Percentiles rank a stretch among this genome's conserved stretches.
phyloP scores from a whole-genome alignment of 495 filamentous ascomycete species.

The Penicillium mononematosum region DNA sequence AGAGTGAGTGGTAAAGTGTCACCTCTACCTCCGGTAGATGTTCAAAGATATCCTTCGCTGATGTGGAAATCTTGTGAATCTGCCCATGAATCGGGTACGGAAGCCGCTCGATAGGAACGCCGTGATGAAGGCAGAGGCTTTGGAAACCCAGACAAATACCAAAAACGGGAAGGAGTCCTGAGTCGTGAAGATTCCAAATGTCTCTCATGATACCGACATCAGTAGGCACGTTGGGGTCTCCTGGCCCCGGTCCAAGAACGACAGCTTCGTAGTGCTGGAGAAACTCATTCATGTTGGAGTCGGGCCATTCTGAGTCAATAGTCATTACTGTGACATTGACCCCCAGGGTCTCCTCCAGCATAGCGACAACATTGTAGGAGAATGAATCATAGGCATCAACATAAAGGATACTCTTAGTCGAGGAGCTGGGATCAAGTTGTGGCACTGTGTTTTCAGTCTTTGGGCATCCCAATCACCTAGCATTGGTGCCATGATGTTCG shows the following conservation, averaged over 20 bases:
- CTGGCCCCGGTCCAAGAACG: slow-evolving; percentile 79
- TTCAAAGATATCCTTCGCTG: slow-evolving; percentile 50
- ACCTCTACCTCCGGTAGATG: slow-evolving; percentile 60
- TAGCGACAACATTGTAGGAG: slow-evolving; percentile 84
- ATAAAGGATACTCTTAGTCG: slow-evolving; percentile 64
- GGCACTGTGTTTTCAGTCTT: background rate
- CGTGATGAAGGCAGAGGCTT: slow-evolving; percentile 67
- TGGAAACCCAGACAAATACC: slow-evolving; percentile 95
- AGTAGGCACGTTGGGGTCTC: slow-evolving; percentile 53
- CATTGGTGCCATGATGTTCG: slow-evolving; percentile 36
- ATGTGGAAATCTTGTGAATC: slow-evolving; percentile 60
- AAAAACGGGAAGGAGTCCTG: slow-evolving; percentile 66
- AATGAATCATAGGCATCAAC: slow-evolving; percentile 96
- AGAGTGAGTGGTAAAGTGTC: slow-evolving; percentile 86
- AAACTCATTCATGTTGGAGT: slow-evolving; percentile 44
- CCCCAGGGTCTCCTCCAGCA: slow-evolving; percentile 63
- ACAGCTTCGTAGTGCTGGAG: slow-evolving; percentile 69
- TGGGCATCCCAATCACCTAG: slow-evolving; percentile 32
- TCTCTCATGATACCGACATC: slow-evolving; percentile 80
- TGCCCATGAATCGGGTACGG: slow-evolving; percentile 76
- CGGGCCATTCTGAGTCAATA: slow-evolving; percentile 60
- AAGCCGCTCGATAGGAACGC: slow-evolving; percentile 62
- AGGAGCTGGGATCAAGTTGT: background rate
- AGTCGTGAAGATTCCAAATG: slow-evolving; percentile 66
- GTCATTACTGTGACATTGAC: slow-evolving; percentile 68